Percentiles rank a stretch among this genome's conserved stretches.
phyloP scores from a whole-genome alignment of 2,329 filamentous ascomycete species.

The Purpureocillium takamizusanense region DNA sequence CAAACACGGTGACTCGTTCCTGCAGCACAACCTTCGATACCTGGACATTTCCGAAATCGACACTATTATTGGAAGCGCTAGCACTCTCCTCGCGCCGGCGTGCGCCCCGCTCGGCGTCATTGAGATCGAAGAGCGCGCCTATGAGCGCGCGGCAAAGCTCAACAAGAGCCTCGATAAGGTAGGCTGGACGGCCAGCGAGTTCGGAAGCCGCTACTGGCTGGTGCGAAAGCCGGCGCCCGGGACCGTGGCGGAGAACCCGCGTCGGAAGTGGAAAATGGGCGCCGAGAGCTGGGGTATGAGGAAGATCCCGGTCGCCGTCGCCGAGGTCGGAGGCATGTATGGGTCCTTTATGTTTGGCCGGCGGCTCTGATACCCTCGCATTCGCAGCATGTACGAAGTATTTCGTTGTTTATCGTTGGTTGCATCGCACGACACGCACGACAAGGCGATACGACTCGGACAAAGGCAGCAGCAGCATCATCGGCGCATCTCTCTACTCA shows the following conservation, averaged over 20 bases:
- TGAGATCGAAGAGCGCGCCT: conserved; percentile 63
- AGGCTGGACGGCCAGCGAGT: conserved; percentile 66
- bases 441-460: background rate
- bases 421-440: background rate
- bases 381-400: too few species aligned
- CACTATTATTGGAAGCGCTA: conserved; percentile 48
- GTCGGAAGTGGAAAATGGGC: conserved; percentile 75
- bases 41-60: conserved; percentile 62
- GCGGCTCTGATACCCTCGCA: conserved; percentile 32
- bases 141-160: conserved; percentile 54
- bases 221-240: conserved; percentile 42
- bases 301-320: conserved; percentile 83
- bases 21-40: conserved; percentile 58
- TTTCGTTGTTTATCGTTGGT: background rate
- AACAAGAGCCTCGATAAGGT: conserved; percentile 48
- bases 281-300: conserved; percentile 79
- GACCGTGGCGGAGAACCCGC: conserved; percentile 28
- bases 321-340: conserved; percentile 91
- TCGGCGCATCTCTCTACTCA: background rate
- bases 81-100: conserved; percentile 47
- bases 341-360: conserved; percentile 61
- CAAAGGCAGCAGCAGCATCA: too few species aligned
- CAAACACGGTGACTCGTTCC: conserved; percentile 33
- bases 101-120: conserved; percentile 67
- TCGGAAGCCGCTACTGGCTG: conserved; percentile 57